Evolutionary conservation across 768 basidiomycete species (phyloP).

Genomic region (Cystobasidium tubakii): DNA sequence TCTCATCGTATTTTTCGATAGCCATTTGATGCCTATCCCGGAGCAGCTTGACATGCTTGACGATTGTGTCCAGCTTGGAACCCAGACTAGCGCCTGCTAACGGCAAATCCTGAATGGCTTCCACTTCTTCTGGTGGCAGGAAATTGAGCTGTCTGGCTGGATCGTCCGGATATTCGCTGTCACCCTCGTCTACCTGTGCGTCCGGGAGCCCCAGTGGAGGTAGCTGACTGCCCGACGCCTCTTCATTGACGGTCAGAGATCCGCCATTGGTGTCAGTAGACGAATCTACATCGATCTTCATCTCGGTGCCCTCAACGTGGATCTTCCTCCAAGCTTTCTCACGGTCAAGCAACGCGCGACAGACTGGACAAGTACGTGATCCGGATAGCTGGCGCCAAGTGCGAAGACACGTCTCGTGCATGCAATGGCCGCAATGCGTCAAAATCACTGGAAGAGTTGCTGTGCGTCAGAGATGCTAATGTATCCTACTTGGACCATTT

Average conservation of each 20-base stretch:
- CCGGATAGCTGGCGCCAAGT: constrained; percentile 30
- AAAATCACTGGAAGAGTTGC: constrained; percentile 38
- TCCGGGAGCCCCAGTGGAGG: not conserved
- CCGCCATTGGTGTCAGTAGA: not conserved
- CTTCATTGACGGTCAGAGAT: not conserved
- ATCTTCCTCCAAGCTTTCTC: constrained; percentile 22
- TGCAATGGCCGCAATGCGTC: constrained; percentile 42
- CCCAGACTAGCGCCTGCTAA: constrained; percentile 23
- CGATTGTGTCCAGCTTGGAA: constrained; percentile 33
- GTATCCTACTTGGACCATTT: too few relatives aligned
- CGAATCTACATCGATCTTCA: not conserved
- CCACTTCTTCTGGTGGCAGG: constrained; percentile 22
- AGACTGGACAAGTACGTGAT: constrained; percentile 40
- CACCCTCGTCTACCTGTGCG: not conserved
- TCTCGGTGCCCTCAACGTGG: not conserved
- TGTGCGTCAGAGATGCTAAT: too few relatives aligned
- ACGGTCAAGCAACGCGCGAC: constrained; percentile 36
- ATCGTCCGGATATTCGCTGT: not conserved
- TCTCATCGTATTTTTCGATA: constrained; percentile 14
- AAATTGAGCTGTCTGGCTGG: not conserved
- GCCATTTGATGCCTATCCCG: constrained; percentile 21
- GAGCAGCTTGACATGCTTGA: constrained; percentile 38
- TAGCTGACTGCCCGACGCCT: not conserved
- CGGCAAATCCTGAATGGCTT: not conserved
- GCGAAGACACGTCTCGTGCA: constrained; percentile 39